Conservation (phyloP, 768 basidiomycete species). For the Cyathus striatus region DNA sequence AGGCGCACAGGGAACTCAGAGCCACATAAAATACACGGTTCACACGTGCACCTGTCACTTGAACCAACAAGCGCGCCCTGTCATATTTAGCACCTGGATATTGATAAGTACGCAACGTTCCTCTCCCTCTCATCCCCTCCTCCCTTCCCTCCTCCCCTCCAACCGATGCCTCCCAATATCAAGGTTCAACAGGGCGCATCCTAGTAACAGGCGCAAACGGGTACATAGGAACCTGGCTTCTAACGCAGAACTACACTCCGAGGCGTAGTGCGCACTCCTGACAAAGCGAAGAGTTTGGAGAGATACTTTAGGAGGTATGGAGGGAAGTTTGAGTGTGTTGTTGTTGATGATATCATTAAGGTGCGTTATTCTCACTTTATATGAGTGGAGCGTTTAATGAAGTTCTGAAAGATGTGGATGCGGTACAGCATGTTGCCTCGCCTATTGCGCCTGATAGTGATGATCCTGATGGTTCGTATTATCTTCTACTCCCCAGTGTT, state of each 20-base stretch:
- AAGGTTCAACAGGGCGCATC: too few relatives aligned
- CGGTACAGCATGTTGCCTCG: constrained; percentile 59
- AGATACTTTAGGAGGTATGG: constrained; percentile 46
- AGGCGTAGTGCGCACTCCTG: constrained; percentile 56
- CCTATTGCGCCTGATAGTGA: constrained; percentile 42
- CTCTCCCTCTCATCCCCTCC: too few relatives aligned
- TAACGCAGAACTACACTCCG: too few relatives aligned
- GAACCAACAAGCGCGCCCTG: too few relatives aligned
- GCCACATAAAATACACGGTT: too few relatives aligned
- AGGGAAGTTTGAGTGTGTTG: constrained; percentile 48
- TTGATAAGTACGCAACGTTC: too few relatives aligned
- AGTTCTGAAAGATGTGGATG: constrained; percentile 61
- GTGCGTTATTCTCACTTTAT: constrained; percentile 9
- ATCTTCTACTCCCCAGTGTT: not conserved
- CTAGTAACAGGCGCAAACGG: constrained; percentile 53
- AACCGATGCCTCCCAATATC: too few relatives aligned
- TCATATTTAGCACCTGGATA: too few relatives aligned
- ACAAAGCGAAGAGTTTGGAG: constrained; percentile 50
- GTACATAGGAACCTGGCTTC: constrained; percentile 51
- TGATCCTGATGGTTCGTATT: constrained; percentile 25
- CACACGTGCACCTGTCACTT: too few relatives aligned
- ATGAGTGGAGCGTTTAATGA: constrained; percentile 66
- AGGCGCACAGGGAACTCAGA: too few relatives aligned
- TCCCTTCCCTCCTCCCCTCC: too few relatives aligned
- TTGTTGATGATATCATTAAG: constrained; percentile 59